Percentiles rank a stretch among this genome's conserved stretches.
phyloP scores from a whole-genome alignment of 2,329 filamentous ascomycete genomes.

The Colletotrichum phormii region DNA sequence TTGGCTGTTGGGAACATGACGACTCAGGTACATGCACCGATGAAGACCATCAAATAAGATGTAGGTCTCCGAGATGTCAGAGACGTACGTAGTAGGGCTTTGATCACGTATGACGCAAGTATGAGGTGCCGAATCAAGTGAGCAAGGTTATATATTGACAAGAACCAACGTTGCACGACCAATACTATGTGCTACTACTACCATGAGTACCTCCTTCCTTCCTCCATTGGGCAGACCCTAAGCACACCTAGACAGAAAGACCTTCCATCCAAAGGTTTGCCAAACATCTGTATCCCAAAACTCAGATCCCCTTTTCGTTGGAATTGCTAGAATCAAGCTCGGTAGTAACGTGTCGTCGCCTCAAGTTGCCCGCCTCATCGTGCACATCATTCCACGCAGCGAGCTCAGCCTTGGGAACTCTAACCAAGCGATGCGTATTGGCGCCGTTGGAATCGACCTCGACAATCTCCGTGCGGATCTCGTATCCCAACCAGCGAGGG shows the following conservation, averaged over 20 bases:
- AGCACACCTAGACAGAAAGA: neutral
- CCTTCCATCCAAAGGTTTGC: neutral
- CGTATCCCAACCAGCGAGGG: slow-evolving; percentile 64
- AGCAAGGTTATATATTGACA: too few species aligned
- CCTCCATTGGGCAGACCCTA: neutral
- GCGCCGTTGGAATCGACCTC: slow-evolving; percentile 56
- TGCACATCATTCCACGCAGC: slow-evolving; percentile 69
- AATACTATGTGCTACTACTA: too few species aligned
- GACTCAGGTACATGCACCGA: too few species aligned
- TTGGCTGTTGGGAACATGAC: too few species aligned
- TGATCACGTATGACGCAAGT: too few species aligned
- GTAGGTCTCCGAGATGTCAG: too few species aligned
- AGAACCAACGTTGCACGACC: too few species aligned
- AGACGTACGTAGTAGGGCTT: too few species aligned
- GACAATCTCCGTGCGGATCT: slow-evolving; percentile 66
- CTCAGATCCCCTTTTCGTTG: slow-evolving; percentile 19
- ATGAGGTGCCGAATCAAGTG: too few species aligned
- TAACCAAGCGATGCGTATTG: slow-evolving; percentile 61
- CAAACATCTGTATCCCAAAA: neutral
- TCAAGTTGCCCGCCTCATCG: slow-evolving; percentile 57
- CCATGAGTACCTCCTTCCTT: too few species aligned
- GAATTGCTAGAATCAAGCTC: slow-evolving; percentile 24
- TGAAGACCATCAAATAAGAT: too few species aligned
- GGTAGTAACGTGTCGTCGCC: slow-evolving; percentile 30
- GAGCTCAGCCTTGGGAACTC: slow-evolving; percentile 63